phyloP scores from a whole-genome alignment of 1,284 basidiomycete species.

The Cutaneotrichosporon cavernicola region DNA sequence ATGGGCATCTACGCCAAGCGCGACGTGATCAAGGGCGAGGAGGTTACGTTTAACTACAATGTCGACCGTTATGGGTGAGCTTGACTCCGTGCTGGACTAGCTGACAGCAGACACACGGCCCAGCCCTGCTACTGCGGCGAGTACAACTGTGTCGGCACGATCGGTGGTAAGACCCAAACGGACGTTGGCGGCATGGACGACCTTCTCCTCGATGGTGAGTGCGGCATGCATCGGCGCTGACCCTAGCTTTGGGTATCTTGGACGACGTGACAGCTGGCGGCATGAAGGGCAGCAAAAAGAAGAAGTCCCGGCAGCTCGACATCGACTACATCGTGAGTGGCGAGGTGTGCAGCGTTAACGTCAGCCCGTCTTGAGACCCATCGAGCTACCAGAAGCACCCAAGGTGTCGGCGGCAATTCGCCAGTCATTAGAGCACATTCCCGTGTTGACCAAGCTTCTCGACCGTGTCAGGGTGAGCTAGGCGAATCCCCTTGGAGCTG shows the following conservation, averaged over 20 bases:
- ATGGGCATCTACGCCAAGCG: constrained; percentile 98
- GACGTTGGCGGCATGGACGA: constrained; percentile 92
- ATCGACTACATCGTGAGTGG: constrained; percentile 74
- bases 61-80: constrained; percentile 93
- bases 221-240: constrained; percentile 5
- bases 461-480: constrained; percentile 73
- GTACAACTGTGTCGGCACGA: constrained; percentile 89
- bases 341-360: neutral
- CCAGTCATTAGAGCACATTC: constrained; percentile 76
- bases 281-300: constrained; percentile 85
- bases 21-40: constrained; percentile 76
- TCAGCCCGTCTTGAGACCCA: constrained; percentile 64
- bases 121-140: constrained; percentile 96
- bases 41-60: constrained; percentile 99
- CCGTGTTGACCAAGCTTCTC: constrained; percentile 79
- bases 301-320: constrained; percentile 86
- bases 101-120: constrained; percentile 73
- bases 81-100: neutral
- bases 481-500: neutral
- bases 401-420: constrained; percentile 89
- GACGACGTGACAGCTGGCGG: constrained; percentile 77
- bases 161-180: constrained; percentile 98
- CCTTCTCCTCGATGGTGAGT: constrained; percentile 83
- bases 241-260: constrained; percentile 86
- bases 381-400: constrained; percentile 73